Evolutionary conservation across 2,329 filamentous ascomycete genomes (phyloP).

Genomic region (Fusarium sp.): DNA sequence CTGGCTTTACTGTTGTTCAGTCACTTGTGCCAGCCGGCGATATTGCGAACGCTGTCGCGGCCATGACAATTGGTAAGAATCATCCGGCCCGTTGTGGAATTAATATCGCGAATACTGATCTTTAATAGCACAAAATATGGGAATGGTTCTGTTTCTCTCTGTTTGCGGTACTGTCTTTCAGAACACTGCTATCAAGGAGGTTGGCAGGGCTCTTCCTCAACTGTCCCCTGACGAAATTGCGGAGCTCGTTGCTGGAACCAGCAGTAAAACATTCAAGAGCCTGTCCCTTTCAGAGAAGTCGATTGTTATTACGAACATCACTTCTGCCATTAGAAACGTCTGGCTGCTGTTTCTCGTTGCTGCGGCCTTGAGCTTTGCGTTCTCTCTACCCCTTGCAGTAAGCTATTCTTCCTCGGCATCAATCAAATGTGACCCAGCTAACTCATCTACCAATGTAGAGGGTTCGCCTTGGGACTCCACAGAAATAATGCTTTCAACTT

Average conservation of each 20-base stretch:
- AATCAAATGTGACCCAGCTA: background rate
- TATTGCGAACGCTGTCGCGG: conserved; percentile 49
- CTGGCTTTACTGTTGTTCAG: conserved; percentile 50
- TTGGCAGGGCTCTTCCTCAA: background rate
- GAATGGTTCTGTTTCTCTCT: conserved; percentile 3
- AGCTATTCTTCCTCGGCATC: background rate
- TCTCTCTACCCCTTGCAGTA: background rate
- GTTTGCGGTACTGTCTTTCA: conserved; percentile 3
- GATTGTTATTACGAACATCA: background rate
- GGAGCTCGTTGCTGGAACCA: background rate
- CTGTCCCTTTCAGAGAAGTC: background rate
- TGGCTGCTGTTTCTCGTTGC: background rate
- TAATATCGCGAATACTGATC: too few relatives aligned
- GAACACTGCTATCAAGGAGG: background rate
- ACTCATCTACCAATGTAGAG: background rate
- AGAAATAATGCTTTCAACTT: background rate
- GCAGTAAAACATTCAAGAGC: background rate
- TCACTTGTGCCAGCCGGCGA: conserved; percentile 45
- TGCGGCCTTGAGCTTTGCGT: background rate
- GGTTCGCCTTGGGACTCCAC: background rate
- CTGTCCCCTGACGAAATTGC: background rate
- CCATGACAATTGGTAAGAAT: conserved; percentile 43
- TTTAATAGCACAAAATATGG: background rate
- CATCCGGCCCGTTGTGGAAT: too few relatives aligned
- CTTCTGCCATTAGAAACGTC: background rate